Percentiles rank a stretch among this genome's conserved stretches.
Evolutionary conservation across 345 rosid genomes (phyloP).

Genomic region (Anastatica hierochuntica): DNA sequence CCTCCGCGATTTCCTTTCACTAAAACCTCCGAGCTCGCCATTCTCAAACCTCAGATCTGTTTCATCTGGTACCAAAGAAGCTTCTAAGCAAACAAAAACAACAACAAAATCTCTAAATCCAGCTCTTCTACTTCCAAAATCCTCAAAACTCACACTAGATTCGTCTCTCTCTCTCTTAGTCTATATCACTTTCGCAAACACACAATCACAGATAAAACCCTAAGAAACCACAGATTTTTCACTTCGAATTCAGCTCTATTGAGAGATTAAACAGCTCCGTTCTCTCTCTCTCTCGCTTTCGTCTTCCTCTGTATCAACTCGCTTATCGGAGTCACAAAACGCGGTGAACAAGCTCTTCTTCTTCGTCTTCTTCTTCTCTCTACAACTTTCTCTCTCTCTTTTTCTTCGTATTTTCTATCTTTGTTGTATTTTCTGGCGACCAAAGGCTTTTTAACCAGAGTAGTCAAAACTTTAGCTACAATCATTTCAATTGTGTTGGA

Average conservation of each 20-base stretch:
- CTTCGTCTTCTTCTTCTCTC: background rate
- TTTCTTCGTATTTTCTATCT: background rate
- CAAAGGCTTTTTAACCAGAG: background rate
- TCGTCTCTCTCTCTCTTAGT: background rate
- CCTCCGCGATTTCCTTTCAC: constrained; percentile 32
- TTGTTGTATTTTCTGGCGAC: background rate
- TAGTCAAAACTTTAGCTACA: background rate
- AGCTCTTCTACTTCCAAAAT: background rate
- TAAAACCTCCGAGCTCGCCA: constrained; percentile 24
- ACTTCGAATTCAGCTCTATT: background rate
- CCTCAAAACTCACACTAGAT: background rate
- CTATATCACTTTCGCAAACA: background rate
- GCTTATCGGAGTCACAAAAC: background rate
- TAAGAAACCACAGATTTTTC: background rate
- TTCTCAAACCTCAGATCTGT: constrained; percentile 39
- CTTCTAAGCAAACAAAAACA: background rate
- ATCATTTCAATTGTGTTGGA: background rate
- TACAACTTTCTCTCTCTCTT: background rate
- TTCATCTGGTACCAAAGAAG: constrained; percentile 22
- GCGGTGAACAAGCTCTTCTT: background rate
- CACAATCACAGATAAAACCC: background rate
- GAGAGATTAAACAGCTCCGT: background rate
- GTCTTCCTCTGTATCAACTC: background rate
- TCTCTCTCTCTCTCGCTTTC: background rate
- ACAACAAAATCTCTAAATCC: background rate